Conservation (phyloP, 1,139 yeast species). For the Kodamaea sp. region DNA sequence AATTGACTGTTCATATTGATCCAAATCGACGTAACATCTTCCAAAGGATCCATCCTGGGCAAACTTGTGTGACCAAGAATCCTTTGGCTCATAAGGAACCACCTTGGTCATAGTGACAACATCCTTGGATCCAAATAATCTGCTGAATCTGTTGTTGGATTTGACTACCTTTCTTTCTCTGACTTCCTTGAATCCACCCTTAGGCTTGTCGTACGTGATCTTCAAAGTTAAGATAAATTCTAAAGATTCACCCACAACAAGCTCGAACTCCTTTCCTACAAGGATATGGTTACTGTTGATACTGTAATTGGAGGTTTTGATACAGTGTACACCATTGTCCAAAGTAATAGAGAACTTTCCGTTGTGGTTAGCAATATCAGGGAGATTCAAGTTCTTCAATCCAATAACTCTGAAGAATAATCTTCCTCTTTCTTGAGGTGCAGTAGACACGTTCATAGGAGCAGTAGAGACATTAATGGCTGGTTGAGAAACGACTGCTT, state of each 20-base stretch:
- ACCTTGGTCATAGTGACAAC: conserved; percentile 54
- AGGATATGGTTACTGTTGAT: conserved; percentile 43
- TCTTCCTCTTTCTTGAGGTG: conserved; percentile 62
- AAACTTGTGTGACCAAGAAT: conserved; percentile 57
- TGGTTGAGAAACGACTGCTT: neutral
- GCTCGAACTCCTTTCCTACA: conserved; percentile 82
- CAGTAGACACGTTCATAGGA: conserved; percentile 5
- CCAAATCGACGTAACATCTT: conserved; percentile 65
- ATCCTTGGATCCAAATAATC: conserved; percentile 53
- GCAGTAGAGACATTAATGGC: neutral
- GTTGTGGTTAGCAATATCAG: conserved; percentile 53
- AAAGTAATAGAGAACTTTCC: conserved; percentile 71
- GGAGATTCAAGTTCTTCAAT: conserved; percentile 57
- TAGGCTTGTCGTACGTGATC: conserved; percentile 57
- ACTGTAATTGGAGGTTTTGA: conserved; percentile 67
- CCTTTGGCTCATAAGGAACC: conserved; percentile 52
- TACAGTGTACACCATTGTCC: conserved; percentile 89
- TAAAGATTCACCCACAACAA: conserved; percentile 64
- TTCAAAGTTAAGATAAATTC: conserved; percentile 78
- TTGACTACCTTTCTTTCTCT: conserved; percentile 53
- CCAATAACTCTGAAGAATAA: conserved; percentile 69
- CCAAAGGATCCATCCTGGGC: conserved; percentile 92
- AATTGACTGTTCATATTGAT: conserved; percentile 56
- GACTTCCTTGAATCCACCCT: conserved; percentile 57
- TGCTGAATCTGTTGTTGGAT: conserved; percentile 45